A percentile compares a stretch with the other conserved stretches of the same genome.
phyloP scores from a whole-genome alignment of 768 basidiomycete species.

The Tulasnella sp. region DNA sequence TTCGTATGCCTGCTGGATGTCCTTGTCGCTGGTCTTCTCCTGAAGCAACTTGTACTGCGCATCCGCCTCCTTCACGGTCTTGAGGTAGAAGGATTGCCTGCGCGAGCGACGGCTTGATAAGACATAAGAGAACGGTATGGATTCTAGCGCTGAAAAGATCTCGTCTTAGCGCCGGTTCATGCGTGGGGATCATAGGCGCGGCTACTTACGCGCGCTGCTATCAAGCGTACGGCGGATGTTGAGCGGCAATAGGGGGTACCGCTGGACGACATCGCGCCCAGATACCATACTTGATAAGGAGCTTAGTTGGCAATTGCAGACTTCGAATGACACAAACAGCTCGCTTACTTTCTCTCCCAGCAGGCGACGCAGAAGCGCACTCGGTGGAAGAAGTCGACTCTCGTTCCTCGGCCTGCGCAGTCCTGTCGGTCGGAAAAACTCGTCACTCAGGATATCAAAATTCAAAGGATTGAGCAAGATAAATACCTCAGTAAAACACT shows the following conservation, averaged over 20 bases:
- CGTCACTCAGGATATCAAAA: not conserved
- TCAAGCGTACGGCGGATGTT: not conserved
- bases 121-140: not conserved
- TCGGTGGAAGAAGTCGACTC: not conserved
- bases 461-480: not conserved
- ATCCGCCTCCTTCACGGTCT: not conserved
- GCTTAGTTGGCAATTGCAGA: not conserved
- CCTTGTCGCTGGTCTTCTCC: not conserved
- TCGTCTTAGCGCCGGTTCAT: not conserved
- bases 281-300: not conserved
- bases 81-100: not conserved
- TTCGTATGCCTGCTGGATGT: not conserved
- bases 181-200: not conserved
- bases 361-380: not conserved
- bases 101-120: not conserved
- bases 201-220: not conserved
- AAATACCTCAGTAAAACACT: not conserved
- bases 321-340: not conserved
- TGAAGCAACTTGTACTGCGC: not conserved
- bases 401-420: not conserved
- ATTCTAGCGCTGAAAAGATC: not conserved
- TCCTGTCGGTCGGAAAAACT: not conserved
- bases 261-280: not conserved
- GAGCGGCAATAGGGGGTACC: not conserved
- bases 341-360: conserved; percentile 2